phyloP scores from a whole-genome alignment of 208 protist species.

The Leishmania amazonensis region DNA sequence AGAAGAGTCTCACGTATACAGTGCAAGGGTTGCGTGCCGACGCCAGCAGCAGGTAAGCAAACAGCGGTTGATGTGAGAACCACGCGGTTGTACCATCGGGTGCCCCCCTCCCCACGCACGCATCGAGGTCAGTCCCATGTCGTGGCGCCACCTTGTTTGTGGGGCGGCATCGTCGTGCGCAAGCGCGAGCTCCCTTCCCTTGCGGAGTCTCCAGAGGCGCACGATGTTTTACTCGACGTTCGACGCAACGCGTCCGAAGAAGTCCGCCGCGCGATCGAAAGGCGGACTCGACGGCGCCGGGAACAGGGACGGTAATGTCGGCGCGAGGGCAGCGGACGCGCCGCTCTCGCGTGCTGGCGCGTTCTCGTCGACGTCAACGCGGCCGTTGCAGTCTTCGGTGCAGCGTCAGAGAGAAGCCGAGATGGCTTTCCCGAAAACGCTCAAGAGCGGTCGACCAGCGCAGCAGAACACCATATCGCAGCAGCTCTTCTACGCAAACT shows the following conservation, averaged over 20 bases:
- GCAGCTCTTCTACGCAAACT: conserved; percentile 55
- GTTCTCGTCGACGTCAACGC: conserved; percentile 16
- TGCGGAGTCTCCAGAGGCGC: conserved; percentile 12
- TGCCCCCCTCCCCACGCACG: neutral
- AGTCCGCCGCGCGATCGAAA: neutral
- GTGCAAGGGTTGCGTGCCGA: neutral
- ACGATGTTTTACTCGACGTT: conserved; percentile 42
- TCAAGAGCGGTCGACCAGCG: conserved; percentile 75
- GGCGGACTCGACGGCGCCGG: neutral
- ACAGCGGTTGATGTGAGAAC: neutral
- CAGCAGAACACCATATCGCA: conserved; percentile 67
- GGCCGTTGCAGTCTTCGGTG: conserved; percentile 55
- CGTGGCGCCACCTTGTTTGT: neutral
- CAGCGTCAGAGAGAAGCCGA: conserved; percentile 46
- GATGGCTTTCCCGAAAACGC: conserved; percentile 71
- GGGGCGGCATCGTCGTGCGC: neutral
- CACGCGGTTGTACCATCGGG: neutral
- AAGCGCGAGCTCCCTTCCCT: neutral
- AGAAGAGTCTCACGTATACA: neutral
- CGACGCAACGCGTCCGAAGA: conserved; percentile 28
- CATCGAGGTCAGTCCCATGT: neutral
- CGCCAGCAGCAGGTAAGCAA: neutral
- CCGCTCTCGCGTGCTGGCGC: conserved; percentile 2
- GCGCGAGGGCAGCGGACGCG: neutral
- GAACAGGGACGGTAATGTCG: neutral